Evolutionary conservation across 83 land plant genomes (phyloP).

Genomic region (Picea mariana): DNA sequence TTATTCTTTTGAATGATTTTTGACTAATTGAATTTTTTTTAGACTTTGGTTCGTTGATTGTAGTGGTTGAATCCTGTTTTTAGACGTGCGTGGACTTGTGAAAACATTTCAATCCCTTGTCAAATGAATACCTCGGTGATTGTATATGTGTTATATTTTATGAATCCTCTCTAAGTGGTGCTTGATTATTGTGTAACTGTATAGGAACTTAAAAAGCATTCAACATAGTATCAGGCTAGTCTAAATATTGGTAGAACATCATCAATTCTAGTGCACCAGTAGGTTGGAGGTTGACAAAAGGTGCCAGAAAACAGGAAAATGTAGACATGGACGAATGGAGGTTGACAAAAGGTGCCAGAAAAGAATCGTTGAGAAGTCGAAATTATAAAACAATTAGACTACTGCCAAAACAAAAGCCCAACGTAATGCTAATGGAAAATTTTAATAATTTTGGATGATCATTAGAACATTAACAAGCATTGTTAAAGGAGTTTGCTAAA

Average conservation of each 20-base stretch:
- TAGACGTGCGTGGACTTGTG: not conserved
- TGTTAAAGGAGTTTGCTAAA: no score
- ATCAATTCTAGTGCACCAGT: not conserved
- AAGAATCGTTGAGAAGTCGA: no score
- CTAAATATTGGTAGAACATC: not conserved
- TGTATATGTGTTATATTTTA: not conserved
- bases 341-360: no score
- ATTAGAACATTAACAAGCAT: no score
- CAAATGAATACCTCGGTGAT: not conserved
- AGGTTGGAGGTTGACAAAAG: no score
- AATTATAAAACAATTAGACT: no score
- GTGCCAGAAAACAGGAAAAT: no score
- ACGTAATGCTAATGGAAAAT: no score
- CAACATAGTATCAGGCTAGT: not conserved
- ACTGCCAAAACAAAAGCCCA: no score
- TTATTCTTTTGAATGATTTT: not conserved
- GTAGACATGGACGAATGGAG: no score
- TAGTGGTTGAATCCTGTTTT: not conserved
- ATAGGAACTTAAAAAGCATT: not conserved
- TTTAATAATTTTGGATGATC: no score
- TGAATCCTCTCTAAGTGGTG: not conserved
- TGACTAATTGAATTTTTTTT: not conserved
- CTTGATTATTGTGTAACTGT: not conserved
- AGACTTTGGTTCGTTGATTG: not conserved
- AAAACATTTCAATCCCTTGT: not conserved